Base-by-base conservation (phyloP, 495 filamentous ascomycete genomes). In the Aspergillus incahuasiensis region DNA sequence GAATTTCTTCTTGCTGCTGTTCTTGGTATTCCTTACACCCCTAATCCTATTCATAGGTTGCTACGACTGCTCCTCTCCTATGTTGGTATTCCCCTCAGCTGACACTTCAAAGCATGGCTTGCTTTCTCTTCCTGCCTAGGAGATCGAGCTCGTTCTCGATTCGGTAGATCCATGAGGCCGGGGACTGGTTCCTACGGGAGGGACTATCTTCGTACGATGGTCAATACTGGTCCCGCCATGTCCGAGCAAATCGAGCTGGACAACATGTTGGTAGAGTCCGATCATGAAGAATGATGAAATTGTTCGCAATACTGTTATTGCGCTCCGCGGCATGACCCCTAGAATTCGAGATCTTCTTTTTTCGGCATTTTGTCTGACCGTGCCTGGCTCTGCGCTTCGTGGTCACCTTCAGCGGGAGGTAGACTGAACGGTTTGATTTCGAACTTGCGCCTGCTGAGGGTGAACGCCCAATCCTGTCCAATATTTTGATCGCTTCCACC, bases 401-500 rank as follows among this genome's bases (percentile, higher is more conserved):
- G 78, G 55, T 92, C 90, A 3, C 84, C 89, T 39, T 90, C 89
- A n/a, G 90, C 80, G 1, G 94, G 94, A 34, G 95, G 95, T 47
- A 98, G 73, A 68, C 86, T 92, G 68, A 88, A 98, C 7, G 89
- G 87, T 70, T 86, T 90, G 57, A 98, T 91, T 57, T 87, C 82
- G 62, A 98, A 85, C 63, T 81, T 90, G 56, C 86, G 85, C 60
- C 89, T 80, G 64, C 90, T 95, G 30, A 97, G 70, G 42, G 81
- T 91, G 70, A 98, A 98, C 15, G 90, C 90, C 69, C 95, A 79
- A 65, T 97, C 90, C 64, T 94, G 87, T 9, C 89, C 85, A 49
- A 86, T 78, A 44, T 80, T 80, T 40, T 74, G 75, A 57, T 83
- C 87, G 15, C 81, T 86, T 12, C 88, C 87, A 6, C 90, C 90